These are phyloP conservation scores for Aureobasidium sp. DNA, from an alignment of 2,329 filamentous ascomycete genomes.

Conservation along the genomic window DNA sequence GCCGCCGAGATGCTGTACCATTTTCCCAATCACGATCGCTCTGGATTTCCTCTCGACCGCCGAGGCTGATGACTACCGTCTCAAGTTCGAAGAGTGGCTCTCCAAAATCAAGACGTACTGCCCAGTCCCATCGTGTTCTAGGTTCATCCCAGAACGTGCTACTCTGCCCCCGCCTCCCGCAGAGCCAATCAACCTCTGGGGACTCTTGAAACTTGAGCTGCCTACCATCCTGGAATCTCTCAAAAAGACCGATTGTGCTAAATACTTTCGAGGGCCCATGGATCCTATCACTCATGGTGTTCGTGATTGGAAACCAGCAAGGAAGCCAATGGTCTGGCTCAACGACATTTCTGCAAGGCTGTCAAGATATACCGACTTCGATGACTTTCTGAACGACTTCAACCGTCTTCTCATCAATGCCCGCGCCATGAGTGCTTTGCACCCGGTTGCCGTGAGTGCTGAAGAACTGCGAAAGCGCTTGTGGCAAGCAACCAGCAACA, in stretches of 20 bases:
- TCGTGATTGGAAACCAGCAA: not conserved
- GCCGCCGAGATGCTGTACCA: conserved; percentile 41
- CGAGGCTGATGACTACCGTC: conserved; percentile 34
- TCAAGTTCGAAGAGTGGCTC: conserved; percentile 43
- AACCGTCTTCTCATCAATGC: not conserved
- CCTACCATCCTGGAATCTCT: not conserved
- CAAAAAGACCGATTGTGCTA: not conserved
- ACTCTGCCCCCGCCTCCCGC: conserved; percentile 18
- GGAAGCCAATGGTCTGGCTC: not conserved
- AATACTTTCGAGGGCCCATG: not conserved
- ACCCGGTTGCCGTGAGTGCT: not conserved
- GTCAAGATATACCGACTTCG: not conserved
- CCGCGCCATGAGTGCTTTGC: not conserved
- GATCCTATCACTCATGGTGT: not conserved
- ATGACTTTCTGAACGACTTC: conserved; percentile 3
- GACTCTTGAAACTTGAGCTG: conserved; percentile 13
- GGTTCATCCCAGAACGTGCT: conserved; percentile 38
- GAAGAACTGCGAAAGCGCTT: conserved; percentile 1
- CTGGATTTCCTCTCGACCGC: conserved; percentile 30
- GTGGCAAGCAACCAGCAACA: conserved; percentile 6
- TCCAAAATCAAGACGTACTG: conserved; percentile 44
- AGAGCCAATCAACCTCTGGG: conserved; percentile 7
- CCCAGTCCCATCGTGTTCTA: conserved; percentile 42
- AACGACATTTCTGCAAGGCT: not conserved
- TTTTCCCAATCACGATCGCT: conserved; percentile 38